A percentile compares a stretch with the other conserved stretches of the same genome.
Evolutionary conservation across 306 rosid species (phyloP).

Genomic region (Pachyrhizus erosus): DNA sequence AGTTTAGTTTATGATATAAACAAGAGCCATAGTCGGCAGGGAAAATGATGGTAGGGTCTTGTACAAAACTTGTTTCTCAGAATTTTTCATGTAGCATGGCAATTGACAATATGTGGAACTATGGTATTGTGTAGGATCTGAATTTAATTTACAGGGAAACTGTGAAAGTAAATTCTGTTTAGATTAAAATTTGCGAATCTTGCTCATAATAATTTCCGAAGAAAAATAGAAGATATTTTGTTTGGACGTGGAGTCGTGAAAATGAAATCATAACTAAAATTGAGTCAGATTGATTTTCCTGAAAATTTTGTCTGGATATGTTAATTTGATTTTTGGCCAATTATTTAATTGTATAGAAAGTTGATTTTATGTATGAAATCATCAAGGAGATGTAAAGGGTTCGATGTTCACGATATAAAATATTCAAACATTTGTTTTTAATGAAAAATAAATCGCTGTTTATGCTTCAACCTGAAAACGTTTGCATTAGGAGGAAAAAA

Average conservation of each 20-base stretch:
- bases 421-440: background rate
- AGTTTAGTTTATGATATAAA: conserved; percentile 1
- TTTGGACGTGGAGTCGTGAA: background rate
- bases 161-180: background rate
- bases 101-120: background rate
- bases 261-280: background rate
- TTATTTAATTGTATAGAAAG: background rate
- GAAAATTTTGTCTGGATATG: background rate
- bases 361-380: background rate
- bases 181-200: background rate
- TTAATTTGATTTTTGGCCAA: background rate
- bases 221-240: background rate
- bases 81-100: background rate
- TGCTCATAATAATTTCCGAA: background rate
- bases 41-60: conserved; percentile 16
- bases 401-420: background rate
- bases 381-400: background rate
- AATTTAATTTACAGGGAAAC: background rate
- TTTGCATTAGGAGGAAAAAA: background rate
- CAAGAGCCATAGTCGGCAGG: background rate
- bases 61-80: background rate
- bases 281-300: background rate
- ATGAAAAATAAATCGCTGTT: background rate
- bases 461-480: background rate
- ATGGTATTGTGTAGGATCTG: background rate